Evolutionary conservation across 1,284 basidiomycete genomes (phyloP), one percentile per base, ranked within the genome.

Genomic region (Lignosus rhinocerotis): DNA sequence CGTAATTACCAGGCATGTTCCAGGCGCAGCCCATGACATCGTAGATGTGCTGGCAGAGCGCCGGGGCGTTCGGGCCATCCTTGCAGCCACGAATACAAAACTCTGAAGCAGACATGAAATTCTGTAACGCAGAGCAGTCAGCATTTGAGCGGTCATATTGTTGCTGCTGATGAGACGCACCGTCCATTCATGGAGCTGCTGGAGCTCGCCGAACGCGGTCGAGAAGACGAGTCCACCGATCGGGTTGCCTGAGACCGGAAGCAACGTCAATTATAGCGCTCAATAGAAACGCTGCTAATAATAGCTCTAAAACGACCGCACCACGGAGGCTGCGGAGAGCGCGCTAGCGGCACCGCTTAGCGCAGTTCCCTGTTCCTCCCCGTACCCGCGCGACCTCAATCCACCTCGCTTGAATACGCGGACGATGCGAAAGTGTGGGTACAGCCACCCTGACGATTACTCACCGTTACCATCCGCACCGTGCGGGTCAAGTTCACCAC

Each of bases 81-180:
- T 80, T 84, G 72, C 90, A 93, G 6, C 82, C 89, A 58, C 90
- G 81, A 76, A 93, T 82, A 73, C 90, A 92, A 75, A 92, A 93
- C 63, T 82, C 71, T 43, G 75, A 72, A 63, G 74, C 76, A 3
- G 83, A 80, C 53, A 89, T 75, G 67, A 86, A 87, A 70, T 86
- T 85, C 77, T 79, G 33, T 38, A n/a, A 46, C 10, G 21, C 8
- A 30, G n/a, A 19, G 10, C 43, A 45, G 21, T 16, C 14, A 4
- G n/a, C 41, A 19, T 8, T 49, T 38, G 10, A 21, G 25, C 21
- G 51, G 14, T 17, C 44, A 58, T 34, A 55, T 49, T 17, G 10
- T 6, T 43, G 16, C 41, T 10, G 19, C 41, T 7, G 43, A n/a
- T 10, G 17, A 41, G 31, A 62, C 52, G 25, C 69, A 87, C 86